Evolutionary conservation across 192 early-diverging fungal species (phyloP).

Genomic region (Lobosporangium transversale): DNA sequence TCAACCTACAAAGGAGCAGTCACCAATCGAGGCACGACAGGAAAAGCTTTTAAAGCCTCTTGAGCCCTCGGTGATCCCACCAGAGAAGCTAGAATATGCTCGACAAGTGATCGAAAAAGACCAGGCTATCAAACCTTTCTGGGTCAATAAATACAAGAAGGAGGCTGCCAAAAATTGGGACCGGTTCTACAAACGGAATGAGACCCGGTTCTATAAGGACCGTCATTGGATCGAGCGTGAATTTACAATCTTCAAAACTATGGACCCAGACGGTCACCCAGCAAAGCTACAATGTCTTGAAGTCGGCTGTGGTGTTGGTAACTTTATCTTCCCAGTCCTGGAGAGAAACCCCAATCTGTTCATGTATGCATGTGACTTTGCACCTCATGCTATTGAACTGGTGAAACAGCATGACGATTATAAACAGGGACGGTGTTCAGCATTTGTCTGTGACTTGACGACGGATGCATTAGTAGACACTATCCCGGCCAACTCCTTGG

Average conservation of each 20-base stretch:
- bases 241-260: slow-evolving; percentile 72
- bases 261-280: not conserved
- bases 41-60: slow-evolving; percentile 31
- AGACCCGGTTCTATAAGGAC: slow-evolving; percentile 97
- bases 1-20: not conserved
- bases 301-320: slow-evolving; percentile 98
- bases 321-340: slow-evolving; percentile 93
- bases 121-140: slow-evolving; percentile 75
- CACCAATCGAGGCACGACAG: slow-evolving; percentile 41
- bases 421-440: slow-evolving; percentile 76
- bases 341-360: slow-evolving; percentile 82
- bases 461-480: slow-evolving; percentile 71
- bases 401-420: slow-evolving; percentile 86
- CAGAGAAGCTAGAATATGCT: slow-evolving; percentile 63
- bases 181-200: slow-evolving; percentile 86
- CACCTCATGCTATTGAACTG: slow-evolving; percentile 86
- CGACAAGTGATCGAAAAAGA: slow-evolving; percentile 69
- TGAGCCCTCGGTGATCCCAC: slow-evolving; percentile 15
- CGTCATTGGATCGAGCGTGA: slow-evolving; percentile 96
- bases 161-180: slow-evolving; percentile 86
- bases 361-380: slow-evolving; percentile 96
- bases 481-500: slow-evolving; percentile 82
- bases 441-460: slow-evolving; percentile 97
- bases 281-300: slow-evolving; percentile 66
- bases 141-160: slow-evolving; percentile 82